Percentiles rank a stretch among this genome's conserved stretches.
phyloP scores from a whole-genome alignment of 2,329 filamentous ascomycete genomes.

The Pseudogymnoascus sp. region DNA sequence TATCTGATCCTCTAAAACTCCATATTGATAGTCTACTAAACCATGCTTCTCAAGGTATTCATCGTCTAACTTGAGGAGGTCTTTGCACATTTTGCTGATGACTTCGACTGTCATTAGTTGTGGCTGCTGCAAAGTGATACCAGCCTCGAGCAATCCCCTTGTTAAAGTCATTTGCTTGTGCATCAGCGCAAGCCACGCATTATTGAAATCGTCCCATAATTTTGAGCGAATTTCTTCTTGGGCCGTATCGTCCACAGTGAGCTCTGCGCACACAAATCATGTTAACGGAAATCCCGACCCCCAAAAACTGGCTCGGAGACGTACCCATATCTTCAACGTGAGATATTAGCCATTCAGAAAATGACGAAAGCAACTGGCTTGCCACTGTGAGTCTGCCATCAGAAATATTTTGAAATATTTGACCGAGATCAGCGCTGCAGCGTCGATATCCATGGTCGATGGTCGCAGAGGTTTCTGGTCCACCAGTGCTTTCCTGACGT shows the following conservation, averaged over 20 bases:
- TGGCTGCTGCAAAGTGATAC: conserved; percentile 45
- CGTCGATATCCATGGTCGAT: background rate
- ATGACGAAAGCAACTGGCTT: conserved; percentile 46
- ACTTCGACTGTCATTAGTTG: conserved; percentile 60
- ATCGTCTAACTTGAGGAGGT: conserved; percentile 66
- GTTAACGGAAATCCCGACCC: conserved; percentile 22
- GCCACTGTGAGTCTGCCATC: conserved; percentile 52
- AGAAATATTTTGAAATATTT: conserved; percentile 53
- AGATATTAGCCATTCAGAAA: conserved; percentile 58
- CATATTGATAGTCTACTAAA: conserved; percentile 95
- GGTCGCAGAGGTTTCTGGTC: background rate
- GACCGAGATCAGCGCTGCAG: conserved; percentile 16
- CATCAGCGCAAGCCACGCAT: conserved; percentile 76
- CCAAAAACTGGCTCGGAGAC: conserved; percentile 28
- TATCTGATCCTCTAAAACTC: conserved; percentile 91
- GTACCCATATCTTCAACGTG: conserved; percentile 59
- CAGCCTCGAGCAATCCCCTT: conserved; percentile 44
- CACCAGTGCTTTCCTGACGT: background rate
- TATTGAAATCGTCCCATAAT: conserved; percentile 91
- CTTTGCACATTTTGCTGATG: conserved; percentile 71
- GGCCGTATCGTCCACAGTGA: conserved; percentile 72
- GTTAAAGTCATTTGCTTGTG: conserved; percentile 75
- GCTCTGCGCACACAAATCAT: conserved; percentile 47
- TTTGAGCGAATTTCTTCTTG: conserved; percentile 69
- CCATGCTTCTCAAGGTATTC: conserved; percentile 83